Conservation (phyloP, 768 basidiomycete genomes). For the Myochromella boudieri region DNA sequence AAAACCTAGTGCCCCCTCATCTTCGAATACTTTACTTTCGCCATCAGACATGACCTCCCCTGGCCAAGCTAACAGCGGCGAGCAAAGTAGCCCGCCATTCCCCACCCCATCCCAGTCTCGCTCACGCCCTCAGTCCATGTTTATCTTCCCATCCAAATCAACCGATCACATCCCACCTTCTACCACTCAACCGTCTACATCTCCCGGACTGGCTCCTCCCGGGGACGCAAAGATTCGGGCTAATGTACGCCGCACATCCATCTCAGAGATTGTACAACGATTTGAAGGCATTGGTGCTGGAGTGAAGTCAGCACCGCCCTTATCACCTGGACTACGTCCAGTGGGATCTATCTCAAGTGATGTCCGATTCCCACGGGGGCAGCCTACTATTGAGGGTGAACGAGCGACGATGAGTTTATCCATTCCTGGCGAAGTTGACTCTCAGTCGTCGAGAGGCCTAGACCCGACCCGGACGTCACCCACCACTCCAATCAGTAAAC, state of each 20-base stretch:
- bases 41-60: constrained; percentile 1
- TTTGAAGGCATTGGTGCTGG: constrained; percentile 67
- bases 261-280: constrained; percentile 82
- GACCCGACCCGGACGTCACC: constrained; percentile 2
- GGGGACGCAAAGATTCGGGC: constrained; percentile 42
- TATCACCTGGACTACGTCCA: constrained; percentile 30
- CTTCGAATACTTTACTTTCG: constrained; percentile 12
- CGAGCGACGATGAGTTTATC: background rate
- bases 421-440: constrained; percentile 7
- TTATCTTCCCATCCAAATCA: constrained; percentile 62
- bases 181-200: constrained; percentile 20
- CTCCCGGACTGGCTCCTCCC: constrained; percentile 45
- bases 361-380: constrained; percentile 13
- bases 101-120: constrained; percentile 37
- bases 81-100: constrained; percentile 6
- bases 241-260: constrained; percentile 64
- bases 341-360: constrained; percentile 9
- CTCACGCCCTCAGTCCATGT: constrained; percentile 80
- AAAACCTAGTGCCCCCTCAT: constrained; percentile 2
- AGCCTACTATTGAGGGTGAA: constrained; percentile 10
- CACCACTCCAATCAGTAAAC: constrained; percentile 3
- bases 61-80: background rate
- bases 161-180: constrained; percentile 36
- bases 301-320: constrained; percentile 26
- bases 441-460: constrained; percentile 5